Base-by-base conservation (phyloP, 176 grass and related monocot species). In the Zizania latifolia region DNA sequence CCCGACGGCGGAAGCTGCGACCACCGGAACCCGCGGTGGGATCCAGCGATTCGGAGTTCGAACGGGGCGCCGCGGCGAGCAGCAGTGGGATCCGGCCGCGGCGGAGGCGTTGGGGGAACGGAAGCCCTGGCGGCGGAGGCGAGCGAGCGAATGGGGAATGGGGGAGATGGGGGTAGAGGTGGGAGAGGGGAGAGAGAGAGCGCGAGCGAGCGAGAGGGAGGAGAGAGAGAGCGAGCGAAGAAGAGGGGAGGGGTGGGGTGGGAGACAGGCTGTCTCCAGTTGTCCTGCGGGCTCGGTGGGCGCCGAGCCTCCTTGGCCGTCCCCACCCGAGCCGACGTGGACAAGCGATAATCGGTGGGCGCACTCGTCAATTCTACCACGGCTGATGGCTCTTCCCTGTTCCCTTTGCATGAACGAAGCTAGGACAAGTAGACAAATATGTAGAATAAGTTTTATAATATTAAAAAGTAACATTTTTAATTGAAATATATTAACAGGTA, bases 181-280 rank as follows among this genome's bases (percentile, higher is more conserved):
- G n/a, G n/a, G 19, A 35, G 26, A 53, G 3, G 15, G 26, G 64
- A 34, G 46, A 78, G 75, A 60, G 68, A 79, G 67, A 72, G 22
- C 29, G 39, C 24, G 60, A 30, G 50, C n/a, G n/a, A n/a, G n/a
- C n/a, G n/a, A n/a, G n/a, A n/a, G 8, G 58, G 11, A 5, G 12
- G 51, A 29, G 32, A 16, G 55, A 33, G 62, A 67, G 72, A 53
- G 77, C 68, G 75, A n/a, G 10, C 17, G 0, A 27, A 40, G 4
- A 56, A 76, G 85, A 86, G 72, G 74, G 70, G 79, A 62, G 74
- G 78, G 70, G 57, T 62, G 34, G 68, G 86, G 89, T 89, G 87
- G 86, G 79, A 89, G 86, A 96, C 92, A 96, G 86, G 38, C 84
- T 96, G 92, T 92, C 92, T 79, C 92, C 86, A 96, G 92, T 83